phyloP scores from a whole-genome alignment of 306 rosid genomes.

The Phaseolus lunatus region DNA sequence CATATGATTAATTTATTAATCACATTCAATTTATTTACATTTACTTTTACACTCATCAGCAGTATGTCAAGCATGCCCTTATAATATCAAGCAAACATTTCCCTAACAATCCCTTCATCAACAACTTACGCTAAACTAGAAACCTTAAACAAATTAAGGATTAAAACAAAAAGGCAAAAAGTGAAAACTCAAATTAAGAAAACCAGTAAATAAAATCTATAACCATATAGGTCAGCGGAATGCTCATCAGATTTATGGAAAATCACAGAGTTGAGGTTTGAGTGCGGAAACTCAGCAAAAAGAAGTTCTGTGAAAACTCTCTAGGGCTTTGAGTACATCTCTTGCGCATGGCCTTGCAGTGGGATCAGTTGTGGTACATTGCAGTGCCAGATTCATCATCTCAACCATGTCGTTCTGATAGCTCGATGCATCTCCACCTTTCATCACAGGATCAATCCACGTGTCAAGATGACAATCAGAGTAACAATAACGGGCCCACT shows the following conservation, averaged over 20 bases:
- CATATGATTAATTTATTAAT: slow-evolving; percentile 44
- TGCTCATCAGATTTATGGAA: neutral
- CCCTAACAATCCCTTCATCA: slow-evolving; percentile 52
- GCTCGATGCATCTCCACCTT: slow-evolving; percentile 52
- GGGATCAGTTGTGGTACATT: slow-evolving; percentile 81
- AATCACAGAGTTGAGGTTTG: slow-evolving; percentile 22
- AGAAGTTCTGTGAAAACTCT: slow-evolving; percentile 37
- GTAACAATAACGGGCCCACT: slow-evolving; percentile 91
- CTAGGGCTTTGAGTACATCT: slow-evolving; percentile 62
- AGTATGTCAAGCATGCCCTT: slow-evolving; percentile 51
- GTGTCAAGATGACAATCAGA: slow-evolving; percentile 71
- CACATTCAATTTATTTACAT: slow-evolving; percentile 64
- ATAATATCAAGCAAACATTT: slow-evolving; percentile 57
- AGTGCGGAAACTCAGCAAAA: slow-evolving; percentile 54
- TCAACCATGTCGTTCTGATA: slow-evolving; percentile 68
- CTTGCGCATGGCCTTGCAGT: slow-evolving; percentile 78
- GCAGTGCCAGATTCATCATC: slow-evolving; percentile 78
- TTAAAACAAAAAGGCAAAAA: neutral
- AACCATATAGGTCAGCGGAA: slow-evolving; percentile 17
- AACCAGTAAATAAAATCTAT: slow-evolving; percentile 2
- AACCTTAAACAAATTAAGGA: slow-evolving; percentile 27
- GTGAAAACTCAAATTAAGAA: neutral
- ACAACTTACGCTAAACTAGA: slow-evolving; percentile 50
- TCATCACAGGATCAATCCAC: slow-evolving; percentile 72
- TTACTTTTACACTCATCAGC: slow-evolving; percentile 63